Percentiles rank a stretch among this genome's conserved stretches.
phyloP scores from a whole-genome alignment of 2,329 filamentous ascomycete species.

The Westerdykella ornata region DNA sequence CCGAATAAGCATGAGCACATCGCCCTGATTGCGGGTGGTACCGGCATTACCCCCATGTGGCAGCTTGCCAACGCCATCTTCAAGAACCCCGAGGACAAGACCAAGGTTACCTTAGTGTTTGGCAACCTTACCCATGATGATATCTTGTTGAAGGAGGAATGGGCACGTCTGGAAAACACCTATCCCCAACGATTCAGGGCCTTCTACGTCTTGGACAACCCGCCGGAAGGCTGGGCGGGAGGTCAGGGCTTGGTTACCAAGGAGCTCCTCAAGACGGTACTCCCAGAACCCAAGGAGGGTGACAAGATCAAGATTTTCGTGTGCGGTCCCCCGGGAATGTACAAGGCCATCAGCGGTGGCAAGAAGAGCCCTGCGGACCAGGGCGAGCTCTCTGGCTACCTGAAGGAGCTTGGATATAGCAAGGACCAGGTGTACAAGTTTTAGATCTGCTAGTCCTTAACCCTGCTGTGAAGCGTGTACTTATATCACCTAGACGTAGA shows the following conservation, averaged over 20 bases:
- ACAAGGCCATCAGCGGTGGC: conserved; percentile 82
- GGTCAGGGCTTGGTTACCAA: conserved; percentile 78
- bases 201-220: conserved; percentile 89
- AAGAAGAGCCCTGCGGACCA: conserved; percentile 94
- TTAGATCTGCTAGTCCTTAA: conserved; percentile 12
- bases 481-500: conserved; percentile 7
- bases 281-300: conserved; percentile 77
- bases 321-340: conserved; percentile 85
- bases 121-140: conserved; percentile 87
- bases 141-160: conserved; percentile 82
- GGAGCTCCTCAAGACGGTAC: conserved; percentile 87
- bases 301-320: conserved; percentile 96
- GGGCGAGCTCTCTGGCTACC: conserved; percentile 73
- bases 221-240: conserved; percentile 68
- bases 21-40: conserved; percentile 83
- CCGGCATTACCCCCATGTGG: conserved; percentile 97
- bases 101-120: conserved; percentile 92
- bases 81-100: conserved; percentile 93
- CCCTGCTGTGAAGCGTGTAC: conserved; percentile 20
- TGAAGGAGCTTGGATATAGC: conserved; percentile 77
- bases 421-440: conserved; percentile 91
- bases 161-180: conserved; percentile 82
- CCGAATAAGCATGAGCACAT: conserved; percentile 92
- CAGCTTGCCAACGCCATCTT: conserved; percentile 88
- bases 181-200: conserved; percentile 92